A percentile compares a stretch with the other conserved stretches of the same genome.
Evolutionary conservation across 1,284 basidiomycete species (phyloP).

Genomic region (Papiliotrema flavescens): DNA sequence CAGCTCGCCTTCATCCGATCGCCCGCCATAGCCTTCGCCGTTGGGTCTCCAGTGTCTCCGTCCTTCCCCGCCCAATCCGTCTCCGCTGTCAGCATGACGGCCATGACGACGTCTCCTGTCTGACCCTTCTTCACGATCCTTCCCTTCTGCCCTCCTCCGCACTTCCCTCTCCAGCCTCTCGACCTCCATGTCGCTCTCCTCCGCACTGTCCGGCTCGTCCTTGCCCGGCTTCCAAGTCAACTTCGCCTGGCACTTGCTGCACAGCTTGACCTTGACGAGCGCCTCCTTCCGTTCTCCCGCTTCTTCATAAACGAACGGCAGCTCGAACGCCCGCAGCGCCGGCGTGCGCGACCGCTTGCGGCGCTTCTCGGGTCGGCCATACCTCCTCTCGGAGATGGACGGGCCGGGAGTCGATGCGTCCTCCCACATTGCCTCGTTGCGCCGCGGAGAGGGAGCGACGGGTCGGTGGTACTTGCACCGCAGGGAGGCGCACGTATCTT

Average conservation of each 20-base stretch:
- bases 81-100: neutral
- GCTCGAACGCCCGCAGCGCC: slow-evolving; percentile 65
- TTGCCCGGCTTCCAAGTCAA: slow-evolving; percentile 77
- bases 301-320: slow-evolving; percentile 84
- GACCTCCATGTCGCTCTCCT: slow-evolving; percentile 4
- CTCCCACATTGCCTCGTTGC: slow-evolving; percentile 4
- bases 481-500: slow-evolving; percentile 79
- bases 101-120: neutral
- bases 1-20: too few relatives aligned
- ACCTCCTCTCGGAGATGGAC: neutral
- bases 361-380: neutral
- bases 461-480: slow-evolving; percentile 66
- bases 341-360: slow-evolving; percentile 25
- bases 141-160: neutral
- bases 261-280: slow-evolving; percentile 83
- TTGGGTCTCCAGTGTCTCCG: too few relatives aligned
- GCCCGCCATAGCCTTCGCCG: too few relatives aligned
- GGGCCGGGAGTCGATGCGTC: slow-evolving; percentile 4
- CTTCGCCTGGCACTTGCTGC: slow-evolving; percentile 70
- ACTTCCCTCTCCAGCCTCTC: neutral
- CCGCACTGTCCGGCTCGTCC: slow-evolving; percentile 46
- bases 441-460: neutral
- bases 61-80: too few relatives aligned
- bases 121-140: neutral
- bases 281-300: slow-evolving; percentile 69